Evolutionary conservation across 768 basidiomycete species (phyloP), one percentile per base, ranked within the genome.

Genomic region (Termitomyces sp.): DNA sequence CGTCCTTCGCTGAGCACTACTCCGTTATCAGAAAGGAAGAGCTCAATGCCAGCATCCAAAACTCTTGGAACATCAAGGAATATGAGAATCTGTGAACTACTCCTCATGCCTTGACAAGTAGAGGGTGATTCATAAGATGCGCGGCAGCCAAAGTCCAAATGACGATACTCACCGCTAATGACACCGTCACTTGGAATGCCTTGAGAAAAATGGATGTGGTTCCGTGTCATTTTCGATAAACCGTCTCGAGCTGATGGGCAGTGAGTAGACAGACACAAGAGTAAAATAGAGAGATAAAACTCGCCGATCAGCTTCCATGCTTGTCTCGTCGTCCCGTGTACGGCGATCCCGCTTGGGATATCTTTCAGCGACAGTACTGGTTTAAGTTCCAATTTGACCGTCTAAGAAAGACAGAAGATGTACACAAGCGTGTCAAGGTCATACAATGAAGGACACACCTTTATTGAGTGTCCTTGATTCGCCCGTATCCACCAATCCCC

Each of bases 161-260:
- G 16, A 33, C 50, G 13, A 28, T 14, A 70, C 84, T 26, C 56
- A 92, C 94, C 92, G 62, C 91, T 94, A 53, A 88, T 81, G 49
- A 91, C 85, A 5, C 81, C 79, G 2, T 84, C 68, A 9, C 84
- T 83, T 2, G 79, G 74, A 3, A 90, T 72, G 36, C 89, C 87
- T 68, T 94, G 89, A 0, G 95, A 94, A 14, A 97, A 77, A 70
- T 99, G 96, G 40, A 98, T 89, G 66, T 98, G 94, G 66, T 94
- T 96, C 26, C 96, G 79, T 13, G 72, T 79, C 94, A 95, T 97
- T 60, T 79, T 86, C 0, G 88, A 92, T 18, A 97, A 70, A 0
- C 94, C 94, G 61, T 84, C 73, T 7, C 73, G 75, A 14, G 78
- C 92, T 94, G 22, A 41, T 18, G 55, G 28, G 38, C 40, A 11